Conservation (phyloP, 116 monocot genomes). For the Dioscorea cayenensis region DNA sequence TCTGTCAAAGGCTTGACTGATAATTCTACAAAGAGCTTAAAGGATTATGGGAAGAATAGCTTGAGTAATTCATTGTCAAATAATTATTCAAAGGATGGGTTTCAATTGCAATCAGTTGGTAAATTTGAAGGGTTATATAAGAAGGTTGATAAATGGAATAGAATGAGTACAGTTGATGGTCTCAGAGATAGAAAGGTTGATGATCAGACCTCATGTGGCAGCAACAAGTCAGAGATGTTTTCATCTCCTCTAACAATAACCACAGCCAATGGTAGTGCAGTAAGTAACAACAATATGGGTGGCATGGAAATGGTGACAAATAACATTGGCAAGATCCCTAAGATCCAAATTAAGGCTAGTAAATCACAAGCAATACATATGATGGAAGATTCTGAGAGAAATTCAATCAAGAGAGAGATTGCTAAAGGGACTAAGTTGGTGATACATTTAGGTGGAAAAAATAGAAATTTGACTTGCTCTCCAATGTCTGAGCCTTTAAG, state of each 20-base stretch:
- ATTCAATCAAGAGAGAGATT: conserved; percentile 40
- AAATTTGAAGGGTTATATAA: conserved; percentile 32
- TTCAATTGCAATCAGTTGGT: conserved; percentile 24
- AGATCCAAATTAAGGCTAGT: conserved; percentile 25
- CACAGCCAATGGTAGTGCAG: conserved; percentile 1
- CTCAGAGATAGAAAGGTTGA: conserved; percentile 19
- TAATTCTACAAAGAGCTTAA: conserved; percentile 27
- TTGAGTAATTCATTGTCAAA: conserved; percentile 19
- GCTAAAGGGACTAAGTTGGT: conserved; percentile 81
- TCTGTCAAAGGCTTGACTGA: conserved; percentile 71
- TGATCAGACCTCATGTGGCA: conserved; percentile 10
- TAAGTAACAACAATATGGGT: conserved; percentile 13
- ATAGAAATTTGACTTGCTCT: conserved; percentile 53
- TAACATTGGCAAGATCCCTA: conserved; percentile 20
- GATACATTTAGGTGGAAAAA: conserved; percentile 79
- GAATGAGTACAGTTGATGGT: conserved; percentile 18
- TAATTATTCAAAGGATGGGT: conserved; percentile 34
- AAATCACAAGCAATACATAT: conserved; percentile 30
- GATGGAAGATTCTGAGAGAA: conserved; percentile 42
- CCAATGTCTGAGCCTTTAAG: conserved; percentile 77
- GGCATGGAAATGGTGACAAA: conserved; percentile 14
- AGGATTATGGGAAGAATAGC: conserved; percentile 23
- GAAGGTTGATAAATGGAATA: conserved; percentile 15
- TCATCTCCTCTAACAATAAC: conserved; percentile 14
- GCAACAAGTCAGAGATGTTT: conserved; percentile 12